Percentiles rank a stretch among this genome's conserved stretches.
These are phyloP conservation scores for Ambrosiella cleistominuta DNA, from an alignment of 2,329 filamentous ascomycete species.

Conservation along the genomic window DNA sequence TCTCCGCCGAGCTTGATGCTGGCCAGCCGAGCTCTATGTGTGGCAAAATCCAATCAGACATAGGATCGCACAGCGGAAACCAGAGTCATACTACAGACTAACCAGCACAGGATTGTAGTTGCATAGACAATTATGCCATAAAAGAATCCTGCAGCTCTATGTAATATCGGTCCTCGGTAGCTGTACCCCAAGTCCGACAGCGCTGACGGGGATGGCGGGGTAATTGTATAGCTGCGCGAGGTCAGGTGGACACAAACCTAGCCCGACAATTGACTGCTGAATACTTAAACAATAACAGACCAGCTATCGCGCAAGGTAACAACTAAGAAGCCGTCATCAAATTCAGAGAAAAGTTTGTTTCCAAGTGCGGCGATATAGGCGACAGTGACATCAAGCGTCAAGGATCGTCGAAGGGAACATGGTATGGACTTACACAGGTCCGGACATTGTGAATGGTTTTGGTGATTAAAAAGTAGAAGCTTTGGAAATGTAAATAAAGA, in stretches of 20 bases:
- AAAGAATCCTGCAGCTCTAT: background rate
- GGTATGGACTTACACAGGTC: conserved; percentile 43
- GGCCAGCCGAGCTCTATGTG: conserved; percentile 51
- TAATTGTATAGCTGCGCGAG: background rate
- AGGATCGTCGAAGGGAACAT: background rate
- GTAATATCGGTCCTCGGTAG: background rate
- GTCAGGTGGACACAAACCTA: too few species aligned
- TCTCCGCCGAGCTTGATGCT: conserved; percentile 42
- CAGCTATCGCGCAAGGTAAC: too few species aligned
- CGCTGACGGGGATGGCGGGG: conserved; percentile 1
- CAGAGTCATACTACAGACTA: background rate
- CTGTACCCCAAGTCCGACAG: background rate
- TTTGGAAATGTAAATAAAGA: background rate
- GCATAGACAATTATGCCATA: background rate
- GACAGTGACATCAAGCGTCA: background rate
- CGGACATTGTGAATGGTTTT: conserved; percentile 37
- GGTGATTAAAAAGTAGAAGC: conserved; percentile 1
- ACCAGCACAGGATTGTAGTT: background rate
- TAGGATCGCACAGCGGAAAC: background rate
- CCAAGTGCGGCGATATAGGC: background rate
- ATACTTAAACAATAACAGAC: too few species aligned
- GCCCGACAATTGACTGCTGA: too few species aligned
- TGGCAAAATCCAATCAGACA: background rate
- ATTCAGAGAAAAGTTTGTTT: background rate
- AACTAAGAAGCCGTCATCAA: background rate